These are phyloP conservation scores for Viola odorata DNA, from an alignment of 345 rosid species.

Conservation along the genomic window DNA sequence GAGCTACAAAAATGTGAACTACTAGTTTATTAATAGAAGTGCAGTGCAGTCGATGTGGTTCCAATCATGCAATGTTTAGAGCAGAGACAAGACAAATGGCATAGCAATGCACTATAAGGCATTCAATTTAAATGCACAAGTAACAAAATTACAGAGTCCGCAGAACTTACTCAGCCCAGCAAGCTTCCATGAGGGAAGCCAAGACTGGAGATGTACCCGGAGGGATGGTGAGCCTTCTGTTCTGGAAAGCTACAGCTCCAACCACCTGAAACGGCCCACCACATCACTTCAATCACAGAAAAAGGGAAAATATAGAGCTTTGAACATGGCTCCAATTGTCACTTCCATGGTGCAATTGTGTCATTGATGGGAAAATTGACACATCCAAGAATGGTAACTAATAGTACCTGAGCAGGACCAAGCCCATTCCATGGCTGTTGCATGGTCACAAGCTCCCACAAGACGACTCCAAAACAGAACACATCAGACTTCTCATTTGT, in stretches of 20 bases:
- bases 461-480: constrained; percentile 81
- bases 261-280: constrained; percentile 53
- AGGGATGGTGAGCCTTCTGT: constrained; percentile 80
- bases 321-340: background rate
- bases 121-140: too few species aligned
- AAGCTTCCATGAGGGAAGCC: constrained; percentile 90
- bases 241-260: constrained; percentile 99
- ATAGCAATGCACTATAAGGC: background rate
- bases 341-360: background rate
- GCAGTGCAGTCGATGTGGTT: too few species aligned
- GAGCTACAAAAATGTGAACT: too few species aligned
- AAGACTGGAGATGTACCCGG: constrained; percentile 58
- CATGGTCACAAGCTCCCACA: constrained; percentile 89
- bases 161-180: constrained; percentile 91
- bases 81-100: too few species aligned
- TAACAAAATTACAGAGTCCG: too few species aligned
- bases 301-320: background rate
- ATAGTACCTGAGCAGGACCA: constrained; percentile 80
- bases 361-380: background rate
- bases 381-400: background rate
- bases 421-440: constrained; percentile 97
- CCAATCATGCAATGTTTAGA: too few species aligned
- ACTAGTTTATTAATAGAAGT: too few species aligned
- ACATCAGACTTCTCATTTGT: constrained; percentile 96
- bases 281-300: background rate